phyloP scores from a whole-genome alignment of 2,329 filamentous ascomycete genomes.

The Ascochyta lentis region DNA sequence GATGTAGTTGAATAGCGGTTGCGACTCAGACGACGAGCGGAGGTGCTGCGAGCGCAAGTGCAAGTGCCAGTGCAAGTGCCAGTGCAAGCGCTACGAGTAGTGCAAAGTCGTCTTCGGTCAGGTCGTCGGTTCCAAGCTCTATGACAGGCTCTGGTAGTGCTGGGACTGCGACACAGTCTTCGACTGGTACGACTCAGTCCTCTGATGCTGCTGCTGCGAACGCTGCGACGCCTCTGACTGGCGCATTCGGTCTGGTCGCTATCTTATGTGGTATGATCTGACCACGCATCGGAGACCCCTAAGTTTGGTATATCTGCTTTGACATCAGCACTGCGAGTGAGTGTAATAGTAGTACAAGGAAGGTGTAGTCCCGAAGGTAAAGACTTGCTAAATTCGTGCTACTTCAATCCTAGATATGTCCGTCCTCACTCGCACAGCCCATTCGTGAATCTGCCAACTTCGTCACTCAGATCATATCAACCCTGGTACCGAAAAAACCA shows the following conservation, averaged over 20 bases:
- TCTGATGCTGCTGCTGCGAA: constrained; percentile 10
- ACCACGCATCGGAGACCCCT: background rate
- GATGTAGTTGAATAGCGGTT: background rate
- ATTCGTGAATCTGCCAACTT: no score
- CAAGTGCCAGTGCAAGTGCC: no score
- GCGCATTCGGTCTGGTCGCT: constrained; percentile 12
- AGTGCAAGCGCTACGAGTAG: constrained; percentile 2
- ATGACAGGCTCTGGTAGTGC: constrained; percentile 1
- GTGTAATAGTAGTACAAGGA: background rate
- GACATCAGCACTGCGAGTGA: background rate
- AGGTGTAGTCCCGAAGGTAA: background rate
- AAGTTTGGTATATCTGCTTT: background rate
- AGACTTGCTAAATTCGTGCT: background rate
- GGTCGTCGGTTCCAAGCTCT: constrained; percentile 4
- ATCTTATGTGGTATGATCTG: constrained; percentile 11
- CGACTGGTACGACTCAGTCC: constrained; percentile 3
- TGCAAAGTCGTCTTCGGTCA: constrained; percentile 2
- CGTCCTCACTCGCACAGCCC: background rate
- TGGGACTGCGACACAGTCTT: constrained; percentile 8
- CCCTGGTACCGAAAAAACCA: no score
- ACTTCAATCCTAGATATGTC: background rate
- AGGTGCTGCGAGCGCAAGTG: constrained; percentile 1
- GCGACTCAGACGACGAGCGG: background rate
- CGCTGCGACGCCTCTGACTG: constrained; percentile 10
- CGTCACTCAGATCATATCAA: no score